Conservation (phyloP, 805 yeast species). For the Brettanomyces anomalus region DNA sequence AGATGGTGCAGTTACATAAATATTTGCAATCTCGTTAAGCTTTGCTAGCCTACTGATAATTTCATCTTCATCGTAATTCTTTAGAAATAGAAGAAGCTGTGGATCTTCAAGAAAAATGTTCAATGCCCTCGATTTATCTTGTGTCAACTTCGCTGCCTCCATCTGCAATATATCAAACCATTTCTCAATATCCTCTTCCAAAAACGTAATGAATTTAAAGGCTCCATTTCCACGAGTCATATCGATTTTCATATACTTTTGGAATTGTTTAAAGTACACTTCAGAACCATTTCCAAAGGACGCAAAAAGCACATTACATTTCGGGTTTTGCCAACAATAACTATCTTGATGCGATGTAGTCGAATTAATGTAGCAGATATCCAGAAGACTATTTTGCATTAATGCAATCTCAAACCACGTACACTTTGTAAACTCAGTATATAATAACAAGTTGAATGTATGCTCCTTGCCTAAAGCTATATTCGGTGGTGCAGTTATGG, state of each 20-base stretch:
- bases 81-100: slow-evolving; percentile 17
- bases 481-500: neutral
- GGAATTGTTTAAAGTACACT: slow-evolving; percentile 25
- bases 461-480: neutral
- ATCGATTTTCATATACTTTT: slow-evolving; percentile 28
- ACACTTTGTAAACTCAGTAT: slow-evolving; percentile 47
- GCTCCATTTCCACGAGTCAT: slow-evolving; percentile 5
- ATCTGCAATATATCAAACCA: slow-evolving; percentile 13
- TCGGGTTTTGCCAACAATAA: slow-evolving; percentile 6
- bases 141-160: slow-evolving; percentile 13
- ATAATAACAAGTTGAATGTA: slow-evolving; percentile 28
- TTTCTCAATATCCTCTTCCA: slow-evolving; percentile 23
- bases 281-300: slow-evolving; percentile 22
- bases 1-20: slow-evolving; percentile 14
- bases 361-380: slow-evolving; percentile 34
- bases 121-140: slow-evolving; percentile 10
- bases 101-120: slow-evolving; percentile 22
- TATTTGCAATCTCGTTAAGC: slow-evolving; percentile 14
- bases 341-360: slow-evolving; percentile 18
- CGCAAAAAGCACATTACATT: slow-evolving; percentile 29
- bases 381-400: slow-evolving; percentile 41
- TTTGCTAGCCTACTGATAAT: slow-evolving; percentile 12
- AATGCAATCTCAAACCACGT: slow-evolving; percentile 53
- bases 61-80: slow-evolving; percentile 3
- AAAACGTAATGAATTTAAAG: slow-evolving; percentile 32